phyloP scores from a whole-genome alignment of 805 yeast genomes.

The Cephaloascus fragrans region DNA sequence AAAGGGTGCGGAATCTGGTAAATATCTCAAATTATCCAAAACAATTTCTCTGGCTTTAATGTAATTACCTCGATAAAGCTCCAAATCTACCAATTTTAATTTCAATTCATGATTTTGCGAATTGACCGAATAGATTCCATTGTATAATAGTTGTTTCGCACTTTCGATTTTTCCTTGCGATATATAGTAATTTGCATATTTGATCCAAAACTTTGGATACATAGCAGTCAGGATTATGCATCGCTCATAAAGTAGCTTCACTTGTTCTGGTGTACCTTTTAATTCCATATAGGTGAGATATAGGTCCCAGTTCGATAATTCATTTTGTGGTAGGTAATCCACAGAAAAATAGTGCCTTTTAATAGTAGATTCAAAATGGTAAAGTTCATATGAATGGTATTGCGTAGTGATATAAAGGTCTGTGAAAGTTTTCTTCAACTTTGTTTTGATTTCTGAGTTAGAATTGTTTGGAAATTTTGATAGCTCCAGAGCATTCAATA shows the following conservation, averaged over 20 bases:
- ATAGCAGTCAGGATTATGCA: conserved; percentile 33
- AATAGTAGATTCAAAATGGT: conserved; percentile 36
- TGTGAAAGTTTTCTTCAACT: conserved; percentile 35
- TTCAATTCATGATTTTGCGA: conserved; percentile 19
- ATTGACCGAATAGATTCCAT: conserved; percentile 18
- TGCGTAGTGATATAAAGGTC: conserved; percentile 51
- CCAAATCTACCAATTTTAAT: conserved; percentile 33
- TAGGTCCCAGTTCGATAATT: conserved; percentile 47
- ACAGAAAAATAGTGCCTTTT: conserved; percentile 26
- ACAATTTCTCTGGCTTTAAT: conserved; percentile 25
- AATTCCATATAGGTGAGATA: conserved; percentile 48
- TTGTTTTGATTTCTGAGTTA: conserved; percentile 18
- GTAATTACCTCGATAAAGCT: conserved; percentile 24
- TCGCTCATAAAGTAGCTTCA: conserved; percentile 33
- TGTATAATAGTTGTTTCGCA: conserved; percentile 28
- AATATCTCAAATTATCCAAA: conserved; percentile 13
- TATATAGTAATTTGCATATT: conserved; percentile 32
- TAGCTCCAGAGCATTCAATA: conserved; percentile 10
- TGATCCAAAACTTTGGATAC: conserved; percentile 41
- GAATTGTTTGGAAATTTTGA: conserved; percentile 4
- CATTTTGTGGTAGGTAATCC: conserved; percentile 19
- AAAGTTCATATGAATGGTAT: conserved; percentile 38
- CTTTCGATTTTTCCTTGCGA: conserved; percentile 14
- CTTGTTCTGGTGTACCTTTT: conserved; percentile 12
- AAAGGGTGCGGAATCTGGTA: conserved; percentile 19